Percentiles rank a stretch among this genome's conserved stretches.
Conservation (phyloP, 2,329 filamentous ascomycete genomes). For the Fusarium udum region DNA sequence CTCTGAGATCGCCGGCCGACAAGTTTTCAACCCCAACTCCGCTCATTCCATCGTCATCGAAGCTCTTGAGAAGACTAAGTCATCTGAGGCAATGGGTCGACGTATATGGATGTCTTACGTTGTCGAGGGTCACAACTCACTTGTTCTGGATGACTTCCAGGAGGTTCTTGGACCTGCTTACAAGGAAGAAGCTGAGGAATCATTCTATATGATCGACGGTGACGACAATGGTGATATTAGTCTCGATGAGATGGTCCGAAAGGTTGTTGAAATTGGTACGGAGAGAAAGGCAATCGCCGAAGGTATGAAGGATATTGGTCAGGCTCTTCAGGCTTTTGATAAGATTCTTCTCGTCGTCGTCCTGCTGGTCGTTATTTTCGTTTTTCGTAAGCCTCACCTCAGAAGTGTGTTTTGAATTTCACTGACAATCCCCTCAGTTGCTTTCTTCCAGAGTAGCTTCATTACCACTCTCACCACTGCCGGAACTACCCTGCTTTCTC, state of each 20-base stretch:
- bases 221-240: constrained; percentile 95
- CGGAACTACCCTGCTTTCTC: constrained; percentile 88
- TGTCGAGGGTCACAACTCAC: constrained; percentile 82
- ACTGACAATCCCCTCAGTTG: constrained; percentile 60
- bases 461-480: constrained; percentile 87
- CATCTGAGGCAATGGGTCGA: constrained; percentile 90
- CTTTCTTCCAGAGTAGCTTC: constrained; percentile 88
- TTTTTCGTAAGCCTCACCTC: constrained; percentile 70
- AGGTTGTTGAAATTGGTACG: constrained; percentile 82
- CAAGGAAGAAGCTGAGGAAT: constrained; percentile 83
- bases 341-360: constrained; percentile 84
- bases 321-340: constrained; percentile 91
- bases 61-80: constrained; percentile 83
- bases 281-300: constrained; percentile 88
- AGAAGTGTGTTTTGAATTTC: background rate
- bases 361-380: constrained; percentile 80
- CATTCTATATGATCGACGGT: constrained; percentile 81
- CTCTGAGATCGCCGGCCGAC: constrained; percentile 92
- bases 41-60: constrained; percentile 90
- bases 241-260: constrained; percentile 93
- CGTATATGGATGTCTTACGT: constrained; percentile 99
- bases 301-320: constrained; percentile 97
- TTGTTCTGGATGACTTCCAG: constrained; percentile 82
- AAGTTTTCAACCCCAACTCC: constrained; percentile 92
- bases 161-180: constrained; percentile 85